phyloP scores from a whole-genome alignment of 225 moss, liverwort and hornwort genomes.

The Thuidium tamariscinum region DNA sequence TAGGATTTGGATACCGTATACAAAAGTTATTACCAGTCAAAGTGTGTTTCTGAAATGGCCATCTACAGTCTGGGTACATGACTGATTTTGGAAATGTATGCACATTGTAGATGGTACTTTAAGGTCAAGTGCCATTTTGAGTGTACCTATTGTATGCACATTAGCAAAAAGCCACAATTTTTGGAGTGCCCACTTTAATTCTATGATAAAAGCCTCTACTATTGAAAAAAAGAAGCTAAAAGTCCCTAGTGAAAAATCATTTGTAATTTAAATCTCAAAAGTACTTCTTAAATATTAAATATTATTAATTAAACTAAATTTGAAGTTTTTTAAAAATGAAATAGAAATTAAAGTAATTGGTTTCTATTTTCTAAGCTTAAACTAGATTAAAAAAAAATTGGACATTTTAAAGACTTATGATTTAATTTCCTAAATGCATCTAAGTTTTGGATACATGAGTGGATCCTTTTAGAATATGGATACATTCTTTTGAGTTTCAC shows the following conservation, averaged over 20 bases:
- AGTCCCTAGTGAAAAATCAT: neutral
- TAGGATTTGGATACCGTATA: too few relatives aligned
- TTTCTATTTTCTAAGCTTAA: neutral
- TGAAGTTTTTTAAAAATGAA: neutral
- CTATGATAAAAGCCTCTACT: neutral
- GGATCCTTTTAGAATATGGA: too few relatives aligned
- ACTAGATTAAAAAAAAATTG: neutral
- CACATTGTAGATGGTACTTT: too few relatives aligned
- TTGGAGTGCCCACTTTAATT: rapidly evolving
- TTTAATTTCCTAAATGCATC: too few relatives aligned
- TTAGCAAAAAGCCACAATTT: rapidly evolving
- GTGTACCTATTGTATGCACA: too few relatives aligned
- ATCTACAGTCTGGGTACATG: too few relatives aligned
- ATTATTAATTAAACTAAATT: neutral
- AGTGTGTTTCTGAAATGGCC: too few relatives aligned
- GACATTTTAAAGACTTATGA: neutral
- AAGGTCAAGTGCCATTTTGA: too few relatives aligned
- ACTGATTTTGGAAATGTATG: too few relatives aligned
- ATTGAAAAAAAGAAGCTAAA: neutral
- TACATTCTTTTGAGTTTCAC: neutral
- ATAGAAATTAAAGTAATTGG: neutral
- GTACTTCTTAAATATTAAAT: neutral
- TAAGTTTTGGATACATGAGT: too few relatives aligned
- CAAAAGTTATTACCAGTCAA: too few relatives aligned
- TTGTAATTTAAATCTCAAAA: too few relatives aligned